phyloP scores from a whole-genome alignment of 768 basidiomycete species.

The Russula vinacea region DNA sequence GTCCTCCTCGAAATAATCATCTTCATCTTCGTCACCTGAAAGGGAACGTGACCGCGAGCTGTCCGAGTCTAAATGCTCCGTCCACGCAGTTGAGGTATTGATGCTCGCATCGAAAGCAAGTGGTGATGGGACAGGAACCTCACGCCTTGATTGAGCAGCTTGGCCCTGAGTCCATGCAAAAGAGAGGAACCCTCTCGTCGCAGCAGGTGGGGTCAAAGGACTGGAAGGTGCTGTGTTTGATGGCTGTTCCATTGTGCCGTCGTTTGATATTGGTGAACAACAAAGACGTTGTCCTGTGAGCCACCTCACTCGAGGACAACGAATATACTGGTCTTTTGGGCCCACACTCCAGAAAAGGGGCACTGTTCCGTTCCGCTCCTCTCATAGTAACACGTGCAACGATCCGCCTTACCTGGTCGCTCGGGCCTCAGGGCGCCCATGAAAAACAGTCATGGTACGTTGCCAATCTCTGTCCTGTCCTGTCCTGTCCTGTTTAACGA shows the following conservation, averaged over 20 bases:
- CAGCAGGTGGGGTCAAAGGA: conserved; percentile 26
- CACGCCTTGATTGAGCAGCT: conserved; percentile 16
- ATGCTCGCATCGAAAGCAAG: conserved; percentile 70
- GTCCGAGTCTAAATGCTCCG: conserved; percentile 51
- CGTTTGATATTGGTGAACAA: neutral
- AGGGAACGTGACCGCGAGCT: conserved; percentile 40
- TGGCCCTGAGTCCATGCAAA: conserved; percentile 24
- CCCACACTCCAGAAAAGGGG: neutral
- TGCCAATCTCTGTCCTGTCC: neutral
- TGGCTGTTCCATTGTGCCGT: conserved; percentile 15
- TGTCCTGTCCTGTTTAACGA: neutral
- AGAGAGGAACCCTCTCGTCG: conserved; percentile 18
- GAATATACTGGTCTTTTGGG: neutral
- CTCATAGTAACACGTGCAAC: conserved; percentile 7
- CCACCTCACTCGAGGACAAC: neutral
- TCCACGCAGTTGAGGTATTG: conserved; percentile 77
- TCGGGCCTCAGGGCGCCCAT: neutral
- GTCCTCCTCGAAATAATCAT: conserved; percentile 37
- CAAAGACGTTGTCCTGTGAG: conserved; percentile 2
- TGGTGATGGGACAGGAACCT: conserved; percentile 1
- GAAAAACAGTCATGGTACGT: conserved; percentile 18
- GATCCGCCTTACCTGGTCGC: too few relatives aligned
- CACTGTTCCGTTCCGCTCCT: neutral
- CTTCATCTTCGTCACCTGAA: conserved; percentile 43
- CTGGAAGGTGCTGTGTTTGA: conserved; percentile 3